These are phyloP conservation scores for Colletotrichum echinochloae DNA, from an alignment of 2,329 filamentous ascomycete species.

Conservation along the genomic window DNA sequence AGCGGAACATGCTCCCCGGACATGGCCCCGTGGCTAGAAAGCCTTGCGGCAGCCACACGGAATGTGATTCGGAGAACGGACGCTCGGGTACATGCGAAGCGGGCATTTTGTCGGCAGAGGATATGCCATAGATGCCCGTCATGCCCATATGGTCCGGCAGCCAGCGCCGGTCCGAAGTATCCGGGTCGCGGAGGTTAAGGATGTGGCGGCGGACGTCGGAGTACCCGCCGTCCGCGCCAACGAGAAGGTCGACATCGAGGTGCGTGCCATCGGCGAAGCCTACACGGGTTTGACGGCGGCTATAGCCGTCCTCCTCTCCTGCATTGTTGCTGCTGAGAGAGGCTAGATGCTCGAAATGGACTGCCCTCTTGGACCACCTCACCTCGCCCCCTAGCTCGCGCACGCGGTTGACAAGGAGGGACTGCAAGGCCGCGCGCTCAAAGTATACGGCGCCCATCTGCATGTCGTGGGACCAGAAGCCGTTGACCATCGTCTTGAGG, in stretches of 20 bases:
- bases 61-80: slow-evolving; percentile 40
- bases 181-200: slow-evolving; percentile 35
- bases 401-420: slow-evolving; percentile 41
- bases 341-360: not conserved
- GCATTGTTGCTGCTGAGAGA: not conserved
- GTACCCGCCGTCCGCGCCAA: slow-evolving; percentile 45
- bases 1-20: slow-evolving; percentile 42
- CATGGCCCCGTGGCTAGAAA: slow-evolving; percentile 42
- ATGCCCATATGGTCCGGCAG: slow-evolving; percentile 43
- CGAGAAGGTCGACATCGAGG: slow-evolving; percentile 41
- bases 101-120: slow-evolving; percentile 18
- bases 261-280: slow-evolving; percentile 21
- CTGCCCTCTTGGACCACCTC: slow-evolving; percentile 42
- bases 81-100: not conserved
- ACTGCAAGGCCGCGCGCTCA: slow-evolving; percentile 42
- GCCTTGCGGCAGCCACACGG: slow-evolving; percentile 41
- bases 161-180: slow-evolving; percentile 41
- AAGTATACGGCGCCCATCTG: slow-evolving; percentile 42
- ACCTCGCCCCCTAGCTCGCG: slow-evolving; percentile 41
- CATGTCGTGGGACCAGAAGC: slow-evolving; percentile 42
- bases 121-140: slow-evolving; percentile 45
- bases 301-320: not conserved
- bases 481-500: slow-evolving; percentile 33
- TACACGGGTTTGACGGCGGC: not conserved
- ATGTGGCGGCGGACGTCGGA: slow-evolving; percentile 42